These are phyloP conservation scores for Diaporthe destruens DNA, from an alignment of 2,329 filamentous ascomycete genomes.

Conservation along the genomic window DNA sequence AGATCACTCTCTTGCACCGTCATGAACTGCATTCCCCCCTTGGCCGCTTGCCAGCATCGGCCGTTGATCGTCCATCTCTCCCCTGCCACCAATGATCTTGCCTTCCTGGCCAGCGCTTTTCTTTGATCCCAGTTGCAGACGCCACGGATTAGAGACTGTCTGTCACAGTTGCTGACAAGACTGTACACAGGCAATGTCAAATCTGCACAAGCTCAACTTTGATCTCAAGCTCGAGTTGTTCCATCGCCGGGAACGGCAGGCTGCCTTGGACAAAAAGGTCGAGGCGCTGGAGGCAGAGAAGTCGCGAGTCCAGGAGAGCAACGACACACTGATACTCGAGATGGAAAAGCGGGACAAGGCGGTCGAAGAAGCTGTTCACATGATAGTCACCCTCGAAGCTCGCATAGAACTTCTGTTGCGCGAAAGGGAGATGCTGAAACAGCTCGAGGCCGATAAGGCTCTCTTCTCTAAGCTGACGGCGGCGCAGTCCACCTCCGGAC, in stretches of 20 bases:
- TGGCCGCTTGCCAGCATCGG: background rate
- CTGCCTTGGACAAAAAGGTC: slow-evolving; percentile 68
- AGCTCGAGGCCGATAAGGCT: slow-evolving; percentile 59
- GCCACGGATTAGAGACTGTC: too few relatives aligned
- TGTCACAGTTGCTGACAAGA: slow-evolving; percentile 6
- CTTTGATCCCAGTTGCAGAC: too few relatives aligned
- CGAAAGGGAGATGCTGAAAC: slow-evolving; percentile 67
- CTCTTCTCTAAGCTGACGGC: slow-evolving; percentile 48
- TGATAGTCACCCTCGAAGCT: slow-evolving; percentile 76
- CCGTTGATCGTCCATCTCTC: background rate
- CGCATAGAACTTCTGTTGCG: slow-evolving; percentile 65
- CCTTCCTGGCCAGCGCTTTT: background rate
- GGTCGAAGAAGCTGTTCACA: slow-evolving; percentile 76
- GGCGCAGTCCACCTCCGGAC: slow-evolving; percentile 48
- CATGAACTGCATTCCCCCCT: background rate
- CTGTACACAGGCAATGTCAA: slow-evolving; percentile 69
- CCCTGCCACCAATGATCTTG: background rate
- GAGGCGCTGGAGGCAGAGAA: slow-evolving; percentile 67
- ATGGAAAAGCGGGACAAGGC: slow-evolving; percentile 77
- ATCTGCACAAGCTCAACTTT: slow-evolving; percentile 81
- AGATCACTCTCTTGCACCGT: background rate
- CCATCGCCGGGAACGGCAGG: slow-evolving; percentile 75
- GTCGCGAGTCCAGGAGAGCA: slow-evolving; percentile 66
- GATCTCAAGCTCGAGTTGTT: slow-evolving; percentile 80
- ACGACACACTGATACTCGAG: slow-evolving; percentile 67